These are phyloP conservation scores for Saitoella complicata DNA, from an alignment of 805 yeast species.

Conservation along the genomic window DNA sequence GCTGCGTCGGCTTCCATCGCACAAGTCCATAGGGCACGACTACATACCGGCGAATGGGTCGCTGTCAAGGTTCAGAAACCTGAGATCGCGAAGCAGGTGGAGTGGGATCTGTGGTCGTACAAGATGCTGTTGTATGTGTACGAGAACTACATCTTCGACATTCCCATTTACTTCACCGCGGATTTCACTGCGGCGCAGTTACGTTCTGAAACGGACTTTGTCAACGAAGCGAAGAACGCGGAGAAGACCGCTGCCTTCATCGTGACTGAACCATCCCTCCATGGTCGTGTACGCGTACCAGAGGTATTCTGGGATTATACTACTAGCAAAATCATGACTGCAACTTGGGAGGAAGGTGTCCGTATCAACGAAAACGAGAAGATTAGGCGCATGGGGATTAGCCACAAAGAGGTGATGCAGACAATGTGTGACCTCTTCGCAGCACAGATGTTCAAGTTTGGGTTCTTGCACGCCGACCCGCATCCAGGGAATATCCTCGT, in stretches of 20 bases:
- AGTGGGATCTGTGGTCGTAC: conserved; percentile 46
- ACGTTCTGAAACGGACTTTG: conserved; percentile 45
- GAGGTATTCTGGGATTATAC: conserved; percentile 30
- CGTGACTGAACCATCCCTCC: conserved; percentile 27
- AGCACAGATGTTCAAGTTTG: conserved; percentile 48
- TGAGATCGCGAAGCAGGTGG: conserved; percentile 42
- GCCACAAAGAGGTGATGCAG: conserved; percentile 29
- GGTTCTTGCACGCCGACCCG: conserved; percentile 58
- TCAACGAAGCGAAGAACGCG: conserved; percentile 39
- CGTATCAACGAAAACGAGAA: conserved; percentile 32
- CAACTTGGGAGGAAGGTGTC: conserved; percentile 68
- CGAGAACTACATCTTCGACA: conserved; percentile 37
- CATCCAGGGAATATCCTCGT: conserved; percentile 68
- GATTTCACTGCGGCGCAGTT: conserved; percentile 42
- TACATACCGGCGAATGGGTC: conserved; percentile 34
- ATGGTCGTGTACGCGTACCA: conserved; percentile 39
- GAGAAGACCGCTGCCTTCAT: conserved; percentile 25
- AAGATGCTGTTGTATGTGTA: conserved; percentile 34
- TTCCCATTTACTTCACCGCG: conserved; percentile 45
- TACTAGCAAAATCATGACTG: conserved; percentile 36
- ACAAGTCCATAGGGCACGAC: conserved; percentile 43
- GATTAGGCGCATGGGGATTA: conserved; percentile 25
- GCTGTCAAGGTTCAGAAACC: conserved; percentile 56
- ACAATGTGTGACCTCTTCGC: conserved; percentile 37
- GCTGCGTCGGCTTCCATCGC: conserved; percentile 65